Conservation (phyloP, 1,284 basidiomycete genomes). For the Sanghuangporus baumii region DNA sequence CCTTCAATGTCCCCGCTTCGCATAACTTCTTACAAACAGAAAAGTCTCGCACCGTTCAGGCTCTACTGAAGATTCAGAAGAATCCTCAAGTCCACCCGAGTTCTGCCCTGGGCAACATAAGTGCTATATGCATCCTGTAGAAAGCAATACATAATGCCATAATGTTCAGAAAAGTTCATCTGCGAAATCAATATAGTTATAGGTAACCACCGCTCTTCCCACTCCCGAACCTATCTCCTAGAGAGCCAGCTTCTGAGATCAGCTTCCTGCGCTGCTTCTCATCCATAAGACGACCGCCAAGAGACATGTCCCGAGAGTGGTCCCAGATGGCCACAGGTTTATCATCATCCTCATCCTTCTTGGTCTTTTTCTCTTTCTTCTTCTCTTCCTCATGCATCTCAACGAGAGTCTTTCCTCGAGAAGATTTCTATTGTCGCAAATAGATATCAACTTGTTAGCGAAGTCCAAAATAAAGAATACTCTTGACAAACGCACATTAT, state of each 20-base stretch:
- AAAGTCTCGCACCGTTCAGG: too few relatives aligned
- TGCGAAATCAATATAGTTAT: background rate
- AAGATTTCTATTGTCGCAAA: conserved; percentile 42
- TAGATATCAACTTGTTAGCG: background rate
- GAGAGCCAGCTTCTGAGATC: conserved; percentile 70
- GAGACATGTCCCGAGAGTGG: conserved; percentile 78
- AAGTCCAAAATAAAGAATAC: background rate
- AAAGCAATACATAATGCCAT: background rate
- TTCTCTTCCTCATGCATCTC: conserved; percentile 50
- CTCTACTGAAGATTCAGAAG: too few relatives aligned
- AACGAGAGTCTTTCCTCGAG: conserved; percentile 65
- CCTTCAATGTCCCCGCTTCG: too few relatives aligned
- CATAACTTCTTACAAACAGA: too few relatives aligned
- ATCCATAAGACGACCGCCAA: conserved; percentile 81
- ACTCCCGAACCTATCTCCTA: conserved; percentile 77
- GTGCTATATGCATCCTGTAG: background rate
- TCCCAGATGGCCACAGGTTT: conserved; percentile 77
- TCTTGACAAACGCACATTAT: conserved; percentile 56
- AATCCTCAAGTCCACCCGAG: too few relatives aligned
- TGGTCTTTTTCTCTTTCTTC: conserved; percentile 29
- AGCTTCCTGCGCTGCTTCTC: conserved; percentile 72
- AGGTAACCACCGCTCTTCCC: conserved; percentile 35
- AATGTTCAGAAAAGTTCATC: background rate
- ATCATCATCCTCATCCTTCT: conserved; percentile 43
- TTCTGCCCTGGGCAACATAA: background rate